Evolutionary conservation across 2,329 filamentous ascomycete genomes (phyloP).

Genomic region (Penicillium sp.): DNA sequence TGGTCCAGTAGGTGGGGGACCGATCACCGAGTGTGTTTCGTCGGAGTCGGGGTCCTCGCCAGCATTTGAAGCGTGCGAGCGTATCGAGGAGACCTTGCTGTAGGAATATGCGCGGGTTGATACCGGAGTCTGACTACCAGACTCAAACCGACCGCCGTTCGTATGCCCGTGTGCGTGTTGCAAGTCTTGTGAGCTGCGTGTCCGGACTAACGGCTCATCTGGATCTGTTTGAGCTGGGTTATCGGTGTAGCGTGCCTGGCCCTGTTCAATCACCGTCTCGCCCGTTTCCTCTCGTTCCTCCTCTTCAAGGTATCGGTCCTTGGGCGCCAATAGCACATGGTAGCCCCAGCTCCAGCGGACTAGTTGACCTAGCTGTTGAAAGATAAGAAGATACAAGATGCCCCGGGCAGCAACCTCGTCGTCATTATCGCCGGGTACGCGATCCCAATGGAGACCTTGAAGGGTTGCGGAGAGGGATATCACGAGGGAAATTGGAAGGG

Average conservation of each 20-base stretch:
- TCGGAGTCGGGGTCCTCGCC: constrained; percentile 17
- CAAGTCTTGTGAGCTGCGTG: constrained; percentile 33
- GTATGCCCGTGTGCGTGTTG: constrained; percentile 5
- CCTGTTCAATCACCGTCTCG: constrained; percentile 38
- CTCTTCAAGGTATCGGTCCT: constrained; percentile 56
- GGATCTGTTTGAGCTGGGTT: constrained; percentile 39
- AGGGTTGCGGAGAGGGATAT: constrained; percentile 91
- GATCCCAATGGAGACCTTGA: constrained; percentile 89
- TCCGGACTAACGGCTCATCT: constrained; percentile 38
- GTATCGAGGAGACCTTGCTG: constrained; percentile 31
- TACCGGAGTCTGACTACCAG: constrained; percentile 44
- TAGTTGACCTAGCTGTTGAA: constrained; percentile 94
- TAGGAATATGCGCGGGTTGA: constrained; percentile 35
- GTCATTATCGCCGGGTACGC: constrained; percentile 87
- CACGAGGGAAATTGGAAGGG: constrained; percentile 92
- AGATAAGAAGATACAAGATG: constrained; percentile 93
- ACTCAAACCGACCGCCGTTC: constrained; percentile 30
- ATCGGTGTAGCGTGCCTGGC: constrained; percentile 43
- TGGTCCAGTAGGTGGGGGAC: constrained; percentile 33
- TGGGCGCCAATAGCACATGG: constrained; percentile 86
- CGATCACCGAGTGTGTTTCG: constrained; percentile 27
- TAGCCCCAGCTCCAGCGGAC: constrained; percentile 99
- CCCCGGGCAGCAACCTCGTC: constrained; percentile 91
- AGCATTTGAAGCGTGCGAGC: constrained; percentile 22
- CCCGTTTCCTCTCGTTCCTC: constrained; percentile 35